Evolutionary conservation across 768 basidiomycete species (phyloP).

Genomic region (Auriscalpium orientale): DNA sequence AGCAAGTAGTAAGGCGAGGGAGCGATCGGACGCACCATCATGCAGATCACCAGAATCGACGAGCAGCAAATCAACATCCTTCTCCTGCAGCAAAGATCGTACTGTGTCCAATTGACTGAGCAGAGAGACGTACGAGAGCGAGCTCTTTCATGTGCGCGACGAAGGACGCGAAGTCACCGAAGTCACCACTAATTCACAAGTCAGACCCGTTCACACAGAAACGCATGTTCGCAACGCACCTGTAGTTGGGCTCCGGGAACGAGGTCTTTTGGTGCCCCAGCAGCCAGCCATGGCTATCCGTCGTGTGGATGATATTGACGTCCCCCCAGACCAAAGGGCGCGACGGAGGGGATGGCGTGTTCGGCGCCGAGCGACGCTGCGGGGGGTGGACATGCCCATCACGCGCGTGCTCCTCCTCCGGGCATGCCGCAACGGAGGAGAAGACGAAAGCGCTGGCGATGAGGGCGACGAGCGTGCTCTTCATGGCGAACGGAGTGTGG

Average conservation of each 20-base stretch:
- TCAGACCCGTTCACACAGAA: neutral
- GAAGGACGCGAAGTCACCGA: slow-evolving; percentile 86
- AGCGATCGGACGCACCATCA: slow-evolving; percentile 36
- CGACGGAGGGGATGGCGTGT: slow-evolving; percentile 44
- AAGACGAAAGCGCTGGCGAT: neutral
- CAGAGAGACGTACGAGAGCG: slow-evolving; percentile 39
- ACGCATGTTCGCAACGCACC: slow-evolving; percentile 24
- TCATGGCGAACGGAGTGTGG: neutral
- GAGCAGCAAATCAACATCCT: slow-evolving; percentile 75
- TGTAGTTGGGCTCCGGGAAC: slow-evolving; percentile 73
- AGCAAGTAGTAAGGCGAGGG: neutral
- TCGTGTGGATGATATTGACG: slow-evolving; percentile 81
- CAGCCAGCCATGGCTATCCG: slow-evolving; percentile 78
- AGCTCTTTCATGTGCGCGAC: slow-evolving; percentile 73
- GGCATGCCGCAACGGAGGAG: neutral
- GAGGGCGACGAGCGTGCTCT: neutral
- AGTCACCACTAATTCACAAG: slow-evolving; percentile 36
- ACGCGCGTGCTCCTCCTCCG: neutral
- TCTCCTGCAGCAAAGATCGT: slow-evolving; percentile 30
- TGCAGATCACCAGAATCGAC: slow-evolving; percentile 79
- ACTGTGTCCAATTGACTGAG: neutral
- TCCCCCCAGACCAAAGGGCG: slow-evolving; percentile 80
- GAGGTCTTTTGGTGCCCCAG: slow-evolving; percentile 74
- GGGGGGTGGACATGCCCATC: neutral
- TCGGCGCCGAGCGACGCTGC: slow-evolving; percentile 29